These are phyloP conservation scores for Hylodesmum podocarpum DNA, from an alignment of 306 rosid genomes.

Conservation along the genomic window DNA sequence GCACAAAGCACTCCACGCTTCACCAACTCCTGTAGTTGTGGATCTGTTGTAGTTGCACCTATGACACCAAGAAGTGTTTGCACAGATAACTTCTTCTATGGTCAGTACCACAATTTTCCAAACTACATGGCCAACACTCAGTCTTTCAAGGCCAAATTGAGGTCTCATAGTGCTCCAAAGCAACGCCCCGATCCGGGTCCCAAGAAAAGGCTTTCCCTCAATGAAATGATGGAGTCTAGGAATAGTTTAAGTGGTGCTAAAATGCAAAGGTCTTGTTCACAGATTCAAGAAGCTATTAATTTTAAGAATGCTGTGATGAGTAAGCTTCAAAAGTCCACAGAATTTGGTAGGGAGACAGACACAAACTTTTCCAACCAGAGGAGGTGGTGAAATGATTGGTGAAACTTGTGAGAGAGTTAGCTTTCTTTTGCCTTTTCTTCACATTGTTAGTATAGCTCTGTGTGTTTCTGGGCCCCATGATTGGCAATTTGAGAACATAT, in stretches of 20 bases:
- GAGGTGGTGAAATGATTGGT: conserved; percentile 36
- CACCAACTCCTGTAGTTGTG: conserved; percentile 47
- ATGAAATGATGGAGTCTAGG: conserved; percentile 75
- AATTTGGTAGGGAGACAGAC: conserved; percentile 41
- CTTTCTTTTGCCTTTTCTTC: neutral
- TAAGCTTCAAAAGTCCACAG: conserved; percentile 59
- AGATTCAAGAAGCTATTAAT: conserved; percentile 70
- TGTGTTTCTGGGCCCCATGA: neutral
- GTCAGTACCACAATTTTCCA: conserved; percentile 53
- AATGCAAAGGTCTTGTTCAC: conserved; percentile 91
- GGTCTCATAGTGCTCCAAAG: conserved; percentile 90
- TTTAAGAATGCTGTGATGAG: conserved; percentile 92
- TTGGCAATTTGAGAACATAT: conserved; percentile 10
- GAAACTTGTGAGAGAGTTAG: neutral
- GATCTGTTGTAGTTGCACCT: conserved; percentile 42
- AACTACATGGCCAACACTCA: conserved; percentile 82
- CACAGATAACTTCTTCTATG: conserved; percentile 44
- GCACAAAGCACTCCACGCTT: conserved; percentile 95
- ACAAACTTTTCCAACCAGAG: conserved; percentile 34
- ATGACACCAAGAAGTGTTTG: conserved; percentile 59
- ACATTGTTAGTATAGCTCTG: neutral
- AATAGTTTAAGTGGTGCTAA: conserved; percentile 70
- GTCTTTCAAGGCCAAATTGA: conserved; percentile 82
- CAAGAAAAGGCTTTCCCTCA: conserved; percentile 66
- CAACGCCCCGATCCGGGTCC: conserved; percentile 77